Base-by-base conservation (phyloP, 139 green algal species). In the Zygnema cylindricum region DNA sequence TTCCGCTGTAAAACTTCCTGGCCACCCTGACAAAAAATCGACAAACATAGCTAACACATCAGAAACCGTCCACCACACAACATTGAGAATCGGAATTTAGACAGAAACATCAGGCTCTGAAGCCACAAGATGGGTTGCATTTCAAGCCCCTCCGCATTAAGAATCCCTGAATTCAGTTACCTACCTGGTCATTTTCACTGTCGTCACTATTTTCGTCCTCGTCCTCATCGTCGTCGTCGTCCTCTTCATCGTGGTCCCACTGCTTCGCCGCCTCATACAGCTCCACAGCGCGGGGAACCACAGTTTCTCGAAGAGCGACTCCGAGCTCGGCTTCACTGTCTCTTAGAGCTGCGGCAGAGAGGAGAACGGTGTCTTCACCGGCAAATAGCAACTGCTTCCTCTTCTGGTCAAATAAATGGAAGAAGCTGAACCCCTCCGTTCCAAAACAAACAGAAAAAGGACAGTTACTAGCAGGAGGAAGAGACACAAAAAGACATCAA, bases 351-450 rank as follows among this genome's bases (percentile, higher is more conserved):
- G 41, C 32, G 1, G 73, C 73, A 39, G 85, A 55, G 36, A 86
- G 85, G 11, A n/a, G 75, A 30, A 42, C 75, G 0, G 43, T 54
- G 35, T 81, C 75, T 39, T 89, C 75, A 23, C 75, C 85, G 22
- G 85, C 85, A 85, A 89, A 86, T 25, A 85, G 23, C 25, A 85
- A 23, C 25, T 86, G 73, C 25, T 30, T 41, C 33, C 85, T 39
- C 36, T 76, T 81, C 42, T 86, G 22, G 42, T 85, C 43, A 63
- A 89, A 89, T 43, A 89, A 77, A 38, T 76, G 57, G 85, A 89
- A 89, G 39, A 89, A 89, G 33, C 85, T 89, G 85, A 43, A 84
- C 7, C 49, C 49, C 16, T 16, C 49, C n/a, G n/a, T n/a, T n/a
- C n/a, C n/a, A n/a, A n/a, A n/a, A n/a, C n/a, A n/a, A n/a, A n/a